A percentile compares a stretch with the other conserved stretches of the same genome.
These are phyloP conservation scores for Escovopsis sp. DNA, from an alignment of 2,329 filamentous ascomycete species.

Conservation along the genomic window DNA sequence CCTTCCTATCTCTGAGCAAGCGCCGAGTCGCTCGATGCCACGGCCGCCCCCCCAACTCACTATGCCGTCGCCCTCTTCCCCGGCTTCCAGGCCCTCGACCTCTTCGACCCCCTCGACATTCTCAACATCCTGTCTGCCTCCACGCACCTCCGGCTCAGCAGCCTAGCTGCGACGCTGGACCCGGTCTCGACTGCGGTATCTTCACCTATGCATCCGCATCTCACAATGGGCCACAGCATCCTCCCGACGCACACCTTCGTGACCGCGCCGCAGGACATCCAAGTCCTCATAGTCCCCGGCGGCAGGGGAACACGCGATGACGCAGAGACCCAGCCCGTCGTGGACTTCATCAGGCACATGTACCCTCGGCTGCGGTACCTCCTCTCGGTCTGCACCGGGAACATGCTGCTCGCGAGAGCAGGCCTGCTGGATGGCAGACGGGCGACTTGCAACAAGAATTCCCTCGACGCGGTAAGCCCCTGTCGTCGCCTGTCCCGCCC, in stretches of 20 bases:
- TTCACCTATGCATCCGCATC: too few relatives aligned
- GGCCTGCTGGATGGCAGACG: conserved; percentile 39
- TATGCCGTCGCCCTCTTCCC: conserved; percentile 20
- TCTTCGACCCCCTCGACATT: conserved; percentile 24
- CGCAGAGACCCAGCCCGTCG: conserved; percentile 10
- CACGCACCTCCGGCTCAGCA: conserved; percentile 10
- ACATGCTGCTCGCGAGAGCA: conserved; percentile 34
- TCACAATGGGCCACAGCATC: conserved; percentile 15
- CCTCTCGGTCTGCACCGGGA: conserved; percentile 49
- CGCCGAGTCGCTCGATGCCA: too few relatives aligned
- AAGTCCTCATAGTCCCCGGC: conserved; percentile 25
- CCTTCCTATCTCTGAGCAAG: too few relatives aligned
- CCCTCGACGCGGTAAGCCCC: conserved; percentile 25
- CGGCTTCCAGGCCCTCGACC: conserved; percentile 22
- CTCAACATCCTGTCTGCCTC: conserved; percentile 15
- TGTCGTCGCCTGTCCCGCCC: too few relatives aligned
- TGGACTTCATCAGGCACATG: conserved; percentile 25
- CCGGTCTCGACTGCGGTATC: conserved; percentile 14
- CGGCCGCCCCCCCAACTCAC: conserved; percentile 8
- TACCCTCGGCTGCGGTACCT: conserved; percentile 32
- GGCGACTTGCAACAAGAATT: conserved; percentile 46
- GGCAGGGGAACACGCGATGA: conserved; percentile 17
- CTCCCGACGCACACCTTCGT: conserved; percentile 23
- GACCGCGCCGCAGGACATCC: conserved; percentile 17
- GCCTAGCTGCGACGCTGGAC: conserved; percentile 13